These are phyloP conservation scores for Nakazawaea laoshanensis DNA, from an alignment of 805 yeast genomes.

Conservation along the genomic window DNA sequence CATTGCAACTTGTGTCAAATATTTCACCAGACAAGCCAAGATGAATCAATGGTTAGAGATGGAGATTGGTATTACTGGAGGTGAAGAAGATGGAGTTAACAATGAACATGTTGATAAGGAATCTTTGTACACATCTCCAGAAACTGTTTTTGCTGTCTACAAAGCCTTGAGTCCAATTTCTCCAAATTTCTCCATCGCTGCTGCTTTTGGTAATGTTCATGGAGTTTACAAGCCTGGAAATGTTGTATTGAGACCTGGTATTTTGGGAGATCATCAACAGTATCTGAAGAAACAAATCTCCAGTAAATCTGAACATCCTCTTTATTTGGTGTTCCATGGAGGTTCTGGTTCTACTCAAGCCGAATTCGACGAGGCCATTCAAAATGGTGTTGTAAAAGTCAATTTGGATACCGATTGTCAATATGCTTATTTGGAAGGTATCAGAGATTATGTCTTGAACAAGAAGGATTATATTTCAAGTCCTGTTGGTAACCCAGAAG, in stretches of 20 bases:
- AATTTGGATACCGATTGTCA: constrained; percentile 99
- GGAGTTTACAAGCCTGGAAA: constrained; percentile 99
- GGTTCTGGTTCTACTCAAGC: constrained; percentile 95
- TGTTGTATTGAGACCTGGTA: constrained; percentile 85
- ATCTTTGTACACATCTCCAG: constrained; percentile 87
- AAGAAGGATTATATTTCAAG: constrained; percentile 90
- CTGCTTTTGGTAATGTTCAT: constrained; percentile 99
- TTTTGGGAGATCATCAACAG: constrained; percentile 92
- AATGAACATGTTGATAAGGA: constrained; percentile 89
- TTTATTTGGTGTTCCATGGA: constrained; percentile 99
- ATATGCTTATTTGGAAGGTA: constrained; percentile 94
- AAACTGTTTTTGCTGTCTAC: constrained; percentile 87
- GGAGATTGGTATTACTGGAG: constrained; percentile 99
- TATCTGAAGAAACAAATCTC: constrained; percentile 68
- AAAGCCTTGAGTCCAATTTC: constrained; percentile 84
- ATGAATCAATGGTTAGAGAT: constrained; percentile 97
- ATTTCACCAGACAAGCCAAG: constrained; percentile 90
- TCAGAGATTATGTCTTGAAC: constrained; percentile 92
- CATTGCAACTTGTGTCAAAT: constrained; percentile 88
- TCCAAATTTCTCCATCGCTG: constrained; percentile 98
- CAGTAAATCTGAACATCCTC: constrained; percentile 53
- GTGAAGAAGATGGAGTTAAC: constrained; percentile 99
- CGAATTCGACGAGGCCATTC: constrained; percentile 88
- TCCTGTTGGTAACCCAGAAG: constrained; percentile 98
- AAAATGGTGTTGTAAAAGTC: constrained; percentile 95